Conservation (phyloP, 2,329 filamentous ascomycete genomes). For the Dactylellina parvicollis region DNA sequence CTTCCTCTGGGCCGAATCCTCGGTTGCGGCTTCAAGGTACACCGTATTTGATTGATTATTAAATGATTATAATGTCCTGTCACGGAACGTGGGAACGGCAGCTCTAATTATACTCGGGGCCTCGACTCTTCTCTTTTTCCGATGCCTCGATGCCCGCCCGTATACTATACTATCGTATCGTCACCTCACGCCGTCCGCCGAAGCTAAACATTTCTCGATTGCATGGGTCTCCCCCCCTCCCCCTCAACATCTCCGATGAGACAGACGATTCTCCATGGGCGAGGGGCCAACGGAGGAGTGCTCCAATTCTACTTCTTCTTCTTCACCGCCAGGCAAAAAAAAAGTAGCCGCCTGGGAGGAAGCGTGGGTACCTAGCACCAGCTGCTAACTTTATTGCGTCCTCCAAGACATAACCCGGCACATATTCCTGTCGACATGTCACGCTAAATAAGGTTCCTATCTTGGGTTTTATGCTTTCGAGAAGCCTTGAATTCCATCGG, state of each 20-base stretch:
- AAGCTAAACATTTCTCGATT: background rate
- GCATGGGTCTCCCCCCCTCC: background rate
- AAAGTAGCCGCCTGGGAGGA: slow-evolving; percentile 42
- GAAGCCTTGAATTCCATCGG: background rate
- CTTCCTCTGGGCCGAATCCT: too few relatives aligned
- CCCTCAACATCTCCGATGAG: background rate
- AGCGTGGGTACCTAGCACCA: slow-evolving; percentile 21
- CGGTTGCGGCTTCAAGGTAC: too few relatives aligned
- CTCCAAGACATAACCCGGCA: background rate
- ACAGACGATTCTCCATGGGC: slow-evolving; percentile 2
- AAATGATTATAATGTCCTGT: too few relatives aligned
- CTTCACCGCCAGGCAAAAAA: slow-evolving; percentile 34
- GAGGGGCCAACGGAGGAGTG: slow-evolving; percentile 35
- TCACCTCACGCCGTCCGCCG: background rate
- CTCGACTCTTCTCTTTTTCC: too few relatives aligned
- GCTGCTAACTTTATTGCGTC: background rate
- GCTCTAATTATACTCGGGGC: too few relatives aligned
- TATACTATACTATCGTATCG: background rate
- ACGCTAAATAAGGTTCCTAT: too few relatives aligned
- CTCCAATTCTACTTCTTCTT: too few relatives aligned
- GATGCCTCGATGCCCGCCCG: background rate
- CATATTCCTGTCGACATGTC: too few relatives aligned
- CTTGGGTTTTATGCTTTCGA: slow-evolving; percentile 30
- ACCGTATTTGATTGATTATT: too few relatives aligned
- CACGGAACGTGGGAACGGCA: too few relatives aligned